Evolutionary conservation across 2,329 filamentous ascomycete species (phyloP).

Genomic region (Beauveria sp.): DNA sequence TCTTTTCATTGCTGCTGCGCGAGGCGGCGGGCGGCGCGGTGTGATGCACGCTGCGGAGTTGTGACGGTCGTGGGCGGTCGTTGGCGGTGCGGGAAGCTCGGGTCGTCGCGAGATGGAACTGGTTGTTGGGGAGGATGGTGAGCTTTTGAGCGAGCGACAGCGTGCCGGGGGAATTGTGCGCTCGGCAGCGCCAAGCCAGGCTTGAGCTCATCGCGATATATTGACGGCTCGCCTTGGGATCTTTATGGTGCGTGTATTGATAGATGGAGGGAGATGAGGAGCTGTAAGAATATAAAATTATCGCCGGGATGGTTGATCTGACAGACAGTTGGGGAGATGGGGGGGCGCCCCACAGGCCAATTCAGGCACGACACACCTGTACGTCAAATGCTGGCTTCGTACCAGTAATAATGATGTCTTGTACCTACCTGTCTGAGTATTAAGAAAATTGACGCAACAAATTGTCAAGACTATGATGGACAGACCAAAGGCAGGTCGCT

Average conservation of each 20-base stretch:
- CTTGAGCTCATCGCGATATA: conserved; percentile 24
- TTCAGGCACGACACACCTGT: neutral
- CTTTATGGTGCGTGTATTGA: neutral
- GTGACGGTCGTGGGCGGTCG: neutral
- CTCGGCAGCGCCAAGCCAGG: conserved; percentile 25
- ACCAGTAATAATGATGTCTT: neutral
- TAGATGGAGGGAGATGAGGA: neutral
- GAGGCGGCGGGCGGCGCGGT: conserved; percentile 13
- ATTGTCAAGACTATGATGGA: too few relatives aligned
- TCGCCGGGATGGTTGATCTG: neutral
- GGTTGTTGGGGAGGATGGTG: conserved; percentile 3
- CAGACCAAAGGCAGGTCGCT: too few relatives aligned
- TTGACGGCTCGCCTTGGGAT: neutral
- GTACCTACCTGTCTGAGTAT: neutral
- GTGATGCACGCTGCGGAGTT: neutral
- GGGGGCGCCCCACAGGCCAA: neutral
- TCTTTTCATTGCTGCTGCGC: conserved; percentile 17
- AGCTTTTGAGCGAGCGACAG: conserved; percentile 12
- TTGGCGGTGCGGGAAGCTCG: conserved; percentile 7
- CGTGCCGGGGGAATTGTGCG: conserved; percentile 14
- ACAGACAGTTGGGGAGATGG: neutral
- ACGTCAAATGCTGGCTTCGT: neutral
- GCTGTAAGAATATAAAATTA: neutral
- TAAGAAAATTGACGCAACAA: neutral
- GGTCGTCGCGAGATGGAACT: neutral